Evolutionary conservation across 2,329 filamentous ascomycete species (phyloP), one percentile per base, ranked within the genome.

Genomic region (Arachnopeziza araneosa): DNA sequence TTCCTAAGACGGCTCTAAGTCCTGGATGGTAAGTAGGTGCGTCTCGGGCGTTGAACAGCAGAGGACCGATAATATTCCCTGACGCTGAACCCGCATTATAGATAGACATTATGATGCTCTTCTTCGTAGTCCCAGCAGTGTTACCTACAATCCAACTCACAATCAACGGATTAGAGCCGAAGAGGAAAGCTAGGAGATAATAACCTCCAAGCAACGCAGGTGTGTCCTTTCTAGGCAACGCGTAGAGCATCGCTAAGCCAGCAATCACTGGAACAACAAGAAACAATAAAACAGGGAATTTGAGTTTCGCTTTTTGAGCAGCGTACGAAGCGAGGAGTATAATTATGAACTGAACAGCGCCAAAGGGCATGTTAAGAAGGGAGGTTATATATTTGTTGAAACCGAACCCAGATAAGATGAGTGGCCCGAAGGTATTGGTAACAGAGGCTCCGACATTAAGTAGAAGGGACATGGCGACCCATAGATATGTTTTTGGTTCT

Each of bases 111-210:
- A 85, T 79, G 55, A 83, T 77, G 0, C 84, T 84, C 68, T 86
- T 87, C 73, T 90, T 89, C 2, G 86, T 88, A 19, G 80, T 83
- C 7, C 87, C 87, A 0, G 79, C 87, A 0, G 85, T 88, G 70
- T 90, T 90, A 8, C 81, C 84, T 6, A 89, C 80, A 60, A 89
- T 85, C 86, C 87, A 90, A 0, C 83, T 80, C 0, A 89, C 82
- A 24, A 88, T 81, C 10, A 90, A 75, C 0, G 86, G 86, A 66
- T 87, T 88, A 1, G 81, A 83, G 1, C 84, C 84, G 62, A 85
- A 89, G 8, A 89, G 74, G 70, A 88, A 89, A 0, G 84, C 82
- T 0, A 88, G 77, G 1, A 89, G 75, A 65, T 89, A 89, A 71
- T 88, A 89, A 0, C 81, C 85, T 0, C 77, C 80, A 1, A 89